phyloP scores from a whole-genome alignment of 2,329 filamentous ascomycete genomes.

The Parastagonospora avenae region DNA sequence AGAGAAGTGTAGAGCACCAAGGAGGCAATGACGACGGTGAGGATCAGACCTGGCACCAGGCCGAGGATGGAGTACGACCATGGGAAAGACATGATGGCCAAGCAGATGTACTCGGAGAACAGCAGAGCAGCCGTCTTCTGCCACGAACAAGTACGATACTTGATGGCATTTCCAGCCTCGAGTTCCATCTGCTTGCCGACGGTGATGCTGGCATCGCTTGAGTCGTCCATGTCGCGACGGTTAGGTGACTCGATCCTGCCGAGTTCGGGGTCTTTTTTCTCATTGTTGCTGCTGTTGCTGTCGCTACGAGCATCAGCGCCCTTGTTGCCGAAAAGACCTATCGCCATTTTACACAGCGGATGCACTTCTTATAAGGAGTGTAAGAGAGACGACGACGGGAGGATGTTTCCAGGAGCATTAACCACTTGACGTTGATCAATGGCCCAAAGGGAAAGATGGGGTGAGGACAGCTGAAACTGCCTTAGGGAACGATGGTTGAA shows the following conservation, averaged over 20 bases:
- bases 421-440: conserved; percentile 22
- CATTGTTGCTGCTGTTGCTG: conserved; percentile 20
- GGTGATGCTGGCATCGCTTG: conserved; percentile 49
- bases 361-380: conserved; percentile 48
- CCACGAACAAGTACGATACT: conserved; percentile 94
- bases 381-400: conserved; percentile 46
- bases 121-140: conserved; percentile 90
- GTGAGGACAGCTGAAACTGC: conserved; percentile 1
- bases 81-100: conserved; percentile 94
- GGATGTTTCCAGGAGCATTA: conserved; percentile 47
- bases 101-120: conserved; percentile 94
- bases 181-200: conserved; percentile 73
- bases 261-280: conserved; percentile 44
- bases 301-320: conserved; percentile 13
- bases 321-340: conserved; percentile 43
- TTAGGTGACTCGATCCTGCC: conserved; percentile 49
- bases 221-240: conserved; percentile 38
- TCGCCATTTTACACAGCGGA: conserved; percentile 60
- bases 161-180: conserved; percentile 78
- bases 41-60: conserved; percentile 81
- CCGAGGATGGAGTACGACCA: conserved; percentile 90
- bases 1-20: conserved; percentile 84
- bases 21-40: conserved; percentile 77
- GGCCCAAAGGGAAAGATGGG: not conserved
- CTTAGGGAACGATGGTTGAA: not conserved